Base-by-base conservation (phyloP, 2,329 filamentous ascomycete genomes). In the Aspergillus arachidicola region DNA sequence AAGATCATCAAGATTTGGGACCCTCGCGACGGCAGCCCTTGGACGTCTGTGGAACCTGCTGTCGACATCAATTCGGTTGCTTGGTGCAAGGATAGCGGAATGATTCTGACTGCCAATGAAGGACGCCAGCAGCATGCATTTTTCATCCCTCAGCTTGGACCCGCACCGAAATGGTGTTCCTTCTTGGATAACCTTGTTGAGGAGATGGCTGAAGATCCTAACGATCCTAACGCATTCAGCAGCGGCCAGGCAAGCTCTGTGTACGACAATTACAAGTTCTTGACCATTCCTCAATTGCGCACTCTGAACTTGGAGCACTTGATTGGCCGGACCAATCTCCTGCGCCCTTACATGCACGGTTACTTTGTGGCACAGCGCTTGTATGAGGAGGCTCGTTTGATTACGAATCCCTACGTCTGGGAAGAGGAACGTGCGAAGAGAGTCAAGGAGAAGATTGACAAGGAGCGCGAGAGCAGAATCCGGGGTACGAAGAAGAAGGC, bases 231-330 rank as follows among this genome's bases (percentile, higher is more conserved):
- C 58, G 79, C 81, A 12, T 84, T 81, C 70, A 77, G 72, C 60
- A 72, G 74, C 30, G 73, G 76, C 34, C 77, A 81, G 59, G 74
- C 85, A 79, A 81, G 88, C 80, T 90, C 95, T 71, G 92, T 95
- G 11, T 99, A 99, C 82, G 95, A 99, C 80, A 98, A 99, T 80
- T 98, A 94, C 87, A 99, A 98, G 80, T 99, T 99, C 86, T 84
- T 99, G 74, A 97, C 94, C 2, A 79, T 93, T 65, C 88, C 92
- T 50, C 94, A 99, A 77, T 84, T 99, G 59, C 91, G 91, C 71
- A 87, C 90, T 41, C 86, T 99, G 68, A 96, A 92, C 75, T 79
- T 99, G 73, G 90, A 92, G 59, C 94, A 98, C 75, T 84, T 99
- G 55, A 86, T 99, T 62, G 94, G 94, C 68, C 94, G 93, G 71